Base-by-base conservation (phyloP, 2,329 filamentous ascomycete genomes). In the Amauroascus niger region DNA sequence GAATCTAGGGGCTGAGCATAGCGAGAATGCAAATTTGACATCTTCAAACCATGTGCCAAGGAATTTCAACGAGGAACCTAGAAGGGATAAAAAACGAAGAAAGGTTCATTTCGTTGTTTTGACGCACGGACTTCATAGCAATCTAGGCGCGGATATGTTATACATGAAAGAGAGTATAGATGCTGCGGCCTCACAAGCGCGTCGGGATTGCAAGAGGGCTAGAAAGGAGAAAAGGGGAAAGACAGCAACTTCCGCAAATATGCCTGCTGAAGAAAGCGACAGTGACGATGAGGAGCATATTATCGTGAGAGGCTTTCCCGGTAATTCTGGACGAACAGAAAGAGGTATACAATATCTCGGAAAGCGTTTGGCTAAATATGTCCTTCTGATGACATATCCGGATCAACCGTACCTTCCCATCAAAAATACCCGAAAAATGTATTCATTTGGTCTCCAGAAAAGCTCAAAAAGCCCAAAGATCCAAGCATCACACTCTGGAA, bases 111-210 rank as follows among this genome's bases (percentile, higher is more conserved):
- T 98, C 40, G 93, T 98, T 22, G 77, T 98, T 32, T 72, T 98
- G 48, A 97, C 93, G 0, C 93, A 98, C 71, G 93, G 93, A 0
- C 70, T 98, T 58, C 93, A 98, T 69, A 95, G 91, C 70, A 98
- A 98, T 67, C 77, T 96, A 11, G 88, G 93, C 4, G 87, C 89
- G 20, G 93, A 98, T 67, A 95, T 98, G 93, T 76, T 98, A 18
- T 98, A 87, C 66, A 73, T 98, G 67, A 98, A 98, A 66, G 93
- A 98, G 70, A 95, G 88, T 69, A 97, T 98, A 58, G 93, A 98
- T 71, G 82, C 83, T 26, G 83, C 87, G 2, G 85, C 84, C 3
- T 84, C 76, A 62, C 82, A 91, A 65, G 85, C 87, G 26, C 83
- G 84, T 61, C 73, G 81, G 48, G 84, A 87, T 67, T 81, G 83